Evolutionary conservation across 768 basidiomycete species (phyloP).

Genomic region (Leccinum variicolor): DNA sequence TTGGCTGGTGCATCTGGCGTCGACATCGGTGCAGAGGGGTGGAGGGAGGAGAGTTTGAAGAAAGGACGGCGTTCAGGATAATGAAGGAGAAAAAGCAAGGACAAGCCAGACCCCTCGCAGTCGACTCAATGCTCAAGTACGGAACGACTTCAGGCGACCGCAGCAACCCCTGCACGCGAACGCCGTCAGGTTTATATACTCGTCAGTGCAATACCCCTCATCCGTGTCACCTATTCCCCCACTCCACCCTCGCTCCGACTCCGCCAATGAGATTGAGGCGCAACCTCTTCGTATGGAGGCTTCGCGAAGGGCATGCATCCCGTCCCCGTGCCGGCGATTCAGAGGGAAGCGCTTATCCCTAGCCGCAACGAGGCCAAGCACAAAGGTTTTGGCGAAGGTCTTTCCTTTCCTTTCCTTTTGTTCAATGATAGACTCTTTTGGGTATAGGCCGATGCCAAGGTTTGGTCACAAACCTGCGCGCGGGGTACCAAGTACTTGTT

Average conservation of each 20-base stretch:
- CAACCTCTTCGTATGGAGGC: slow-evolving; percentile 4
- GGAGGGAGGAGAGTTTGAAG: background rate
- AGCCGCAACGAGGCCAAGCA: slow-evolving; percentile 3
- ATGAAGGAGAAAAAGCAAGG: background rate
- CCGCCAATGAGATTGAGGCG: slow-evolving; percentile 16
- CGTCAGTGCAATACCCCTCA: background rate
- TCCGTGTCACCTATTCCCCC: background rate
- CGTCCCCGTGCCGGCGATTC: background rate
- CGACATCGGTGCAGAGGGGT: slow-evolving; percentile 9
- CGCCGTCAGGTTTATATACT: slow-evolving; percentile 19
- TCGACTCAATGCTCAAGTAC: background rate
- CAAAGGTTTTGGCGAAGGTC: background rate
- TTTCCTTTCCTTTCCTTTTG: background rate
- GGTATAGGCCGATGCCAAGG: background rate
- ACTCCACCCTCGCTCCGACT: slow-evolving; percentile 23
- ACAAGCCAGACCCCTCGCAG: background rate
- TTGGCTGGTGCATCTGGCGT: slow-evolving; percentile 5
- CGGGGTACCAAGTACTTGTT: background rate
- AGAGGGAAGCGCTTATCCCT: slow-evolving; percentile 17
- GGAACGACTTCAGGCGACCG: background rate
- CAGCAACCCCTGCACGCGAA: slow-evolving; percentile 4
- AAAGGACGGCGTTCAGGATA: background rate
- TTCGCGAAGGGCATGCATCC: slow-evolving; percentile 10
- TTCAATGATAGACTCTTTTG: background rate
- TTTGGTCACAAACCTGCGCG: background rate